These are phyloP conservation scores for Sporothrix euskadiensis DNA, from an alignment of 2,329 filamentous ascomycete species.

Conservation along the genomic window DNA sequence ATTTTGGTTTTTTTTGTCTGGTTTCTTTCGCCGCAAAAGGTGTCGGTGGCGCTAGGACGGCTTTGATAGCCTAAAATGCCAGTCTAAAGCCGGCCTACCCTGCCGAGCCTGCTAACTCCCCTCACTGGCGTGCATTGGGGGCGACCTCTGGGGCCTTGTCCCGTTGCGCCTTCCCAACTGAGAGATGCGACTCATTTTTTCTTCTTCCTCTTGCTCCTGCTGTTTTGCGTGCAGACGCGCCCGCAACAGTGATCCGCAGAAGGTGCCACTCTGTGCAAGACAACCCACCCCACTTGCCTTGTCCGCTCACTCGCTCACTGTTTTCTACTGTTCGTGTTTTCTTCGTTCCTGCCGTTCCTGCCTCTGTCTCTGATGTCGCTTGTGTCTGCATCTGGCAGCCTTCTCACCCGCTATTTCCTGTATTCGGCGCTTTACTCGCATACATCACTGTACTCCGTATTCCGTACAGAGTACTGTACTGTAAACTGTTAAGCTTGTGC, in stretches of 20 bases:
- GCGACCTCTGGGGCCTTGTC: not conserved
- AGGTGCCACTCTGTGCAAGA: conserved; percentile 11
- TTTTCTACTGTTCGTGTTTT: not conserved
- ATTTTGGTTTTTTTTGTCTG: not conserved
- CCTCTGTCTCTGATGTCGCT: not conserved
- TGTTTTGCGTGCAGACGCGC: not conserved
- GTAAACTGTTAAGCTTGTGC: not conserved
- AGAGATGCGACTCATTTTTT: not conserved
- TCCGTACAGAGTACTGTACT: not conserved
- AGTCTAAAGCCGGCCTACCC: conserved; percentile 19
- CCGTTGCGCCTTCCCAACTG: conserved; percentile 19
- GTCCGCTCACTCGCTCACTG: not conserved
- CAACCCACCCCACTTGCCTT: conserved; percentile 3
- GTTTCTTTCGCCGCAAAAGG: not conserved
- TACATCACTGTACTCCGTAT: no score
- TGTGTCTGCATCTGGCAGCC: not conserved
- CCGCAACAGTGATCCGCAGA: conserved; percentile 9
- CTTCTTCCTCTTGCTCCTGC: not conserved
- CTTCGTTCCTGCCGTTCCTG: not conserved
- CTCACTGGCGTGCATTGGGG: conserved; percentile 1
- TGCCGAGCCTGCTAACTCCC: conserved; percentile 1
- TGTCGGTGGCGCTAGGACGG: not conserved
- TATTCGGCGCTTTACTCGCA: not conserved
- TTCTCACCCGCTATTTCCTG: conserved; percentile 8
- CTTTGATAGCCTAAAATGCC: conserved; percentile 20